Base-by-base conservation (phyloP, 176 grass and related monocot species). In the Canna indica region DNA sequence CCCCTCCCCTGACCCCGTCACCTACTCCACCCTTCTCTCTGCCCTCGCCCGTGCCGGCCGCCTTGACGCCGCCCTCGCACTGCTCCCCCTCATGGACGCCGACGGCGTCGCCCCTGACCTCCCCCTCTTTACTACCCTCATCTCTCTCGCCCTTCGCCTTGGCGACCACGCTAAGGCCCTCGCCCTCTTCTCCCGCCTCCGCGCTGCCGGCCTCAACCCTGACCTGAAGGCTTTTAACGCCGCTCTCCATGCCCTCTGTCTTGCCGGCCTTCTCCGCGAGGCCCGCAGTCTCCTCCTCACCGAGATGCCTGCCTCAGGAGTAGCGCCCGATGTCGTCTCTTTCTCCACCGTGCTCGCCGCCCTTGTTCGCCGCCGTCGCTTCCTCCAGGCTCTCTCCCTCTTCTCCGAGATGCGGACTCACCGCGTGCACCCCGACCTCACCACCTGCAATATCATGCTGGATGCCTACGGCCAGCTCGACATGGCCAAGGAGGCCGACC, bases 381-480 rank as follows among this genome's bases (percentile, higher is more conserved):
- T 87, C 83, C 77, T 97, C 59, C 81, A 87, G 0, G 86, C 93
- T 28, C 71, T 97, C 27, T 97, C 93, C 34, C 93, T 97, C 76
- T 97, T 97, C 77, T 83, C 82, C 17, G 86, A 87, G 76, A 92
- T 97, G 93, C 79, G 75, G 75, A 27, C 64, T 56, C 86, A 78
- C 82, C 76, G 79, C 35, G 77, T 90, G 53, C 69, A 36, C 78
- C 88, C 88, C 18, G 88, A 97, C 73, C 79, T 92, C 3, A 87
- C 93, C 25, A 79, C 82, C 39, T 91, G 86, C 82, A 97, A 97
- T 80, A 87, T 97, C 78, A 78, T 87, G 74, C 79, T 97, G 63
- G 84, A 80, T 48, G 88, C 83, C 77, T 97, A 97, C 78, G 93
- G 93, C 38, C 93, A 91, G 81, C 86, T 92, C 16, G 88, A 85